phyloP scores from a whole-genome alignment of 1,284 basidiomycete species.

The Melampsora americana region DNA sequence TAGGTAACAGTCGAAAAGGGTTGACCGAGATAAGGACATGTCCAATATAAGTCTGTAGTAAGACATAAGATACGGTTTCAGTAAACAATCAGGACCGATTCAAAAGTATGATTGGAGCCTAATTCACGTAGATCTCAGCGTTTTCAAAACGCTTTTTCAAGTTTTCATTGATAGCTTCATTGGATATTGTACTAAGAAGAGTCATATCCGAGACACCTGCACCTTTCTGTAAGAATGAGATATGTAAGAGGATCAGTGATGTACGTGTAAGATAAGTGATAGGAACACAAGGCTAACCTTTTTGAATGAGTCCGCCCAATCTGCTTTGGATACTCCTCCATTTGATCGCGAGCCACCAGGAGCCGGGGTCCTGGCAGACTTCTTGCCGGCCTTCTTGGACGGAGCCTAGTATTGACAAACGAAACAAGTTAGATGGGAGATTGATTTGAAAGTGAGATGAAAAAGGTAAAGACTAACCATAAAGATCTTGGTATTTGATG shows the following conservation, averaged over 20 bases:
- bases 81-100: not conserved
- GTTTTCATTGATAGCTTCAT: constrained; percentile 97
- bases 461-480: constrained; percentile 7
- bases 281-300: constrained; percentile 29
- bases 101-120: not conserved
- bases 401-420: constrained; percentile 15
- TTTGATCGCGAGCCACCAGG: constrained; percentile 14
- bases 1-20: constrained; percentile 80
- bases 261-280: not conserved
- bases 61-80: not conserved
- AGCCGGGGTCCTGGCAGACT: constrained; percentile 26
- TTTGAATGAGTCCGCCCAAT: constrained; percentile 45
- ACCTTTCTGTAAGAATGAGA: constrained; percentile 46
- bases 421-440: not conserved
- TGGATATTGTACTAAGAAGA: constrained; percentile 89
- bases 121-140: constrained; percentile 79
- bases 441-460: not conserved
- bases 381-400: constrained; percentile 40
- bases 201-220: constrained; percentile 99
- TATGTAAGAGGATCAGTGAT: not conserved
- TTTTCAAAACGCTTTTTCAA: constrained; percentile 92
- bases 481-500: not conserved
- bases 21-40: constrained; percentile 97
- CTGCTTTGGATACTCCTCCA: constrained; percentile 37
- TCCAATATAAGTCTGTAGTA: constrained; percentile 81